Evolutionary conservation across 495 filamentous ascomycete genomes (phyloP), one percentile per base, ranked within the genome.

Genomic region (Jackrogersella multiformis): DNA sequence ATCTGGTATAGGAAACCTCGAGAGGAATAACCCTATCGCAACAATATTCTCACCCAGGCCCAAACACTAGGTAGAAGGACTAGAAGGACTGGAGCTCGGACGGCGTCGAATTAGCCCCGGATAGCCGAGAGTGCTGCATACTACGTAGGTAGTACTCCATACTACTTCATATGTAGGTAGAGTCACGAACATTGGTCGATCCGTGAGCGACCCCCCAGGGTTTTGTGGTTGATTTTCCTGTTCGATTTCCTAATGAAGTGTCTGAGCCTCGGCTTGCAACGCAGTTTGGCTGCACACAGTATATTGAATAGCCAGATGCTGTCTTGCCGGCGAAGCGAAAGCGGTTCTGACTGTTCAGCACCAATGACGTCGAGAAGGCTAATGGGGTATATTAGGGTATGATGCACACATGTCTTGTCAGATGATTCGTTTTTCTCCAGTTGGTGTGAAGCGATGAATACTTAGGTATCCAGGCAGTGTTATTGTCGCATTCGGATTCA

Each of bases 201-300:
- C 59, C n/a, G 15, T 20, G 41, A 51, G 21, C 30, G 55, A 61
- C 49, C 66, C 66, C 66, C 44, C 49, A 59, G 48, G 9, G 8
- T 30, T 53, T 56, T 44, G 23, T 44, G 15, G 51, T 56, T 38
- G 60, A 56, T 56, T 48, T 56, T 56, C 60, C 24, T 57, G 30
- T 6, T 45, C 53, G 45, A 12, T 26, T 45, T 35, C 13, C 32
- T 53, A 36, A 36, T 53, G 21, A 30, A 9, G 49, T n/a, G 4
- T 35, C 23, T 26, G 48, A 60, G 54, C 66, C 66, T 69, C 66
- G 66, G 66, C 66, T 64, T 69, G 66, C 56, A 64, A 69, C 66
- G 48, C 34, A 54, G 15, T 15, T 8, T 26, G 8, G 13, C 35
- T 23, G 32, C 45, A 39, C 42, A 13, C 18, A 32, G 61, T 41